Base-by-base conservation (phyloP, 352 stramenopile genomes). In the Globisporangium nodosum region DNA sequence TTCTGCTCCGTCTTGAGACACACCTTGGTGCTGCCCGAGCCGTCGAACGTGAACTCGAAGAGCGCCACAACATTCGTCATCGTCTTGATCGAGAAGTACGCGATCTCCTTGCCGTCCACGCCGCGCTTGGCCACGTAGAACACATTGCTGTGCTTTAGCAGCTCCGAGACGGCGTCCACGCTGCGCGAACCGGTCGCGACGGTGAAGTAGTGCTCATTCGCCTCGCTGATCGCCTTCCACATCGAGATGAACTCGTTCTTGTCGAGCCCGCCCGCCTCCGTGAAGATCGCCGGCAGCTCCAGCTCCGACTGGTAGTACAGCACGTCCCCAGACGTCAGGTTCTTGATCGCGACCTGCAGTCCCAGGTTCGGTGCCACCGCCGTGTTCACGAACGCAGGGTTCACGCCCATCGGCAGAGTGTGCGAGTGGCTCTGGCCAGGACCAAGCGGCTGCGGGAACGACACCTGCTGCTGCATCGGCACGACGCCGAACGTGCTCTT, bases 301-400 rank as follows among this genome's bases (percentile, higher is more conserved):
- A 97, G 72, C 43, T 97, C 95, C 0, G 88, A 88, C 56, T 96
- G 93, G 81, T 98, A 98, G 74, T 99, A 99, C 59, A 99, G 85
- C 15, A 99, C 95, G 18, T 89, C 86, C 30, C 87, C 82, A 39
- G 78, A 96, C 37, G 84, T 85, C 67, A 98, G 91, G 73, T 99
- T 99, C 78, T 99, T 99, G 71, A 99, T 96, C 9, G 96, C 96
- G 52, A 98, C 87, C 69, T 99, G 96, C 12, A 99, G 72, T n/a
- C 73, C 73, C 5, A 88, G 60, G 61, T 89, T 91, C 11, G 85
- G 85, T 2, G 81, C 74, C 31, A 92, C 82, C 5, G 68, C 63
- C 7, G 85, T 62, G 58, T 94, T 94, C 30, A 94, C 85, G 24
- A 88, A 87, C 35, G 78, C 75, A 4, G 81, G 80, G 49, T 76